Base-by-base conservation (phyloP, 2,329 filamentous ascomycete species). In the Fusarium neocosmosporiellum region DNA sequence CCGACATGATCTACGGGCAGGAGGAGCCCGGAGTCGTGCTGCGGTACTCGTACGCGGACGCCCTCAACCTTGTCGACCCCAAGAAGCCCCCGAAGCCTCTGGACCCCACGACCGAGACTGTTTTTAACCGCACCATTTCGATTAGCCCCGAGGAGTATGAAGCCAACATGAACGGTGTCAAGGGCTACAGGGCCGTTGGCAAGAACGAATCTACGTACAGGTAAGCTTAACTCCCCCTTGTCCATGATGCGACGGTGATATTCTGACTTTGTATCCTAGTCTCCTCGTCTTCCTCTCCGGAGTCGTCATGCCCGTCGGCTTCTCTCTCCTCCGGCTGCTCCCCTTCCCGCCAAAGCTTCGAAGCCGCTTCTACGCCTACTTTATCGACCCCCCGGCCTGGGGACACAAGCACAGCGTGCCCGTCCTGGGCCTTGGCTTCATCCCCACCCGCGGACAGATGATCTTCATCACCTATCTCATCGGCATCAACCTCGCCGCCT, bases 381-480 rank as follows among this genome's bases (percentile, higher is more conserved):
- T 81, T 3, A 72, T 81, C 4, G 77, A 80, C 24, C 79, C 78
- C 1, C 78, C 78, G 0, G 65, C 70, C 2, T 67, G 76, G n/a
- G 79, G 79, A 0, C 71, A 59, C 18, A 66, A 67, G 20, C 78
- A 81, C 31, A 73, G 69, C 9, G 69, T 73, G 0, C 78, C 80
- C 0, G 65, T 75, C 0, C 36, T 78, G 3, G 76, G 75, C 1
- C 41, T 81, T 1, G 79, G 73, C 2, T 74, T 79, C 8, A 65
- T 81, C 0, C 86, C 85, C 0, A 86, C 83, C 1, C 64, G 80
- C 1, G 85, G 85, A 2, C 86, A 87, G 48, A 74, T 78, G 9
- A 59, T 87, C 14, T 87, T 84, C 73, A 84, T 88, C 36, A 48
- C 78, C 13, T 76, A 83, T 54, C 77, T 86, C 20, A 66, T 84